A percentile compares a stretch with the other conserved stretches of the same genome.
Conservation (phyloP, 345 rosid species). For the Dimocarpus longan region DNA sequence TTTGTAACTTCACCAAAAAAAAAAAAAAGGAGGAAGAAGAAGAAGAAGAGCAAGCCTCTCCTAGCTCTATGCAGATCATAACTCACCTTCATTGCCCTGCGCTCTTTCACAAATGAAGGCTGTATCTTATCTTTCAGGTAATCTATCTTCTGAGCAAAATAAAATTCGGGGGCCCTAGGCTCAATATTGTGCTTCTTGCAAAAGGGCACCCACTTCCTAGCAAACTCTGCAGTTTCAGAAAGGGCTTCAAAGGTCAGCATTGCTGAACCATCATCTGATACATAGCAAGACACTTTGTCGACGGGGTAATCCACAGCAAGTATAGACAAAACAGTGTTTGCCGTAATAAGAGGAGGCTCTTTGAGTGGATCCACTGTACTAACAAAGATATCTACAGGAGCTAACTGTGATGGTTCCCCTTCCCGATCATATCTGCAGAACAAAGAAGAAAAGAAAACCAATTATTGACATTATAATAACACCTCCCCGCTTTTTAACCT, state of each 20-base stretch:
- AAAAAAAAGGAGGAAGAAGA: no score
- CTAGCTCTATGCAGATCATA: slow-evolving; percentile 9
- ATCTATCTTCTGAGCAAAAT: slow-evolving; percentile 98
- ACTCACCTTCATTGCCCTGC: slow-evolving; percentile 95
- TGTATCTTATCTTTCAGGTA: slow-evolving; percentile 97
- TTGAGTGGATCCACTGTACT: slow-evolving; percentile 99
- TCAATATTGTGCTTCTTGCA: slow-evolving; percentile 98
- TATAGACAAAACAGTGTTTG: slow-evolving; percentile 97
- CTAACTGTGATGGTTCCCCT: slow-evolving; percentile 94
- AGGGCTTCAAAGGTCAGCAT: slow-evolving; percentile 98
- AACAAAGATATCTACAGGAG: slow-evolving; percentile 96
- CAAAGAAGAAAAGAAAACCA: slow-evolving; percentile 2
- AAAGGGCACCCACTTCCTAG: slow-evolving; percentile 99
- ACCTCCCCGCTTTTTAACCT: not conserved
- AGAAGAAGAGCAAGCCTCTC: not conserved
- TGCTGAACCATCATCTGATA: slow-evolving; percentile 99
- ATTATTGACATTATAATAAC: slow-evolving; percentile 6
- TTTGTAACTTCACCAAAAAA: no score
- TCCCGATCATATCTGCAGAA: slow-evolving; percentile 86
- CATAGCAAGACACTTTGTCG: slow-evolving; percentile 98
- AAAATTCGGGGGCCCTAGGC: slow-evolving; percentile 99
- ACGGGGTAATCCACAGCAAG: slow-evolving; percentile 99
- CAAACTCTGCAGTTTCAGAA: slow-evolving; percentile 98
- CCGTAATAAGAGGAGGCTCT: slow-evolving; percentile 97
- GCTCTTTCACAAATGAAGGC: slow-evolving; percentile 98